A percentile compares a stretch with the other conserved stretches of the same genome.
Conservation (phyloP, 495 filamentous ascomycete species). For the Entonaema liquescens region DNA sequence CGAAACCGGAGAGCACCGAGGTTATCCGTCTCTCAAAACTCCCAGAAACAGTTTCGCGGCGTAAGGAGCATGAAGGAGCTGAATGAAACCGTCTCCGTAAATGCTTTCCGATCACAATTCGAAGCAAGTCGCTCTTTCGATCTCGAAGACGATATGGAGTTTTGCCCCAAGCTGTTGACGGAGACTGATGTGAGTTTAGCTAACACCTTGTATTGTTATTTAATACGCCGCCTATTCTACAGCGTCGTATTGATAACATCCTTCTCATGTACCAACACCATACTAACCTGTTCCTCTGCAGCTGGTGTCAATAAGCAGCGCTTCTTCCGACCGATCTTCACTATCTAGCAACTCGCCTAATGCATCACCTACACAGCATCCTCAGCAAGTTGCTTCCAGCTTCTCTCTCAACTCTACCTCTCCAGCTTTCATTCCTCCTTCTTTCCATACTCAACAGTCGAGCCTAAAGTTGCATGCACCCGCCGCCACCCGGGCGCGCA, state of each 20-base stretch:
- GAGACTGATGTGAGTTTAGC: conserved; percentile 88
- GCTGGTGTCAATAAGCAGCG: conserved; percentile 85
- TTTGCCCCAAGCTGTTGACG: conserved; percentile 92
- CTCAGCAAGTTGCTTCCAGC: conserved; percentile 75
- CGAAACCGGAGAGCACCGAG: conserved; percentile 89
- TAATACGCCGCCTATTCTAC: conserved; percentile 24
- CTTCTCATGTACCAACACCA: not conserved
- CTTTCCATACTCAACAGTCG: conserved; percentile 59
- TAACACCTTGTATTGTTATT: not conserved
- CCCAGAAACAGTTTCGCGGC: conserved; percentile 84
- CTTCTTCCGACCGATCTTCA: conserved; percentile 92
- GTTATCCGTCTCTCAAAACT: conserved; percentile 78
- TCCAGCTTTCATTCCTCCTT: conserved; percentile 71
- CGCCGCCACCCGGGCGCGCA: conserved; percentile 84
- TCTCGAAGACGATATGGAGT: conserved; percentile 95
- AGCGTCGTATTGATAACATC: conserved; percentile 14
- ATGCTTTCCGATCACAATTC: conserved; percentile 82
- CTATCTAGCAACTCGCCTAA: conserved; percentile 94
- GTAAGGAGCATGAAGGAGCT: conserved; percentile 89
- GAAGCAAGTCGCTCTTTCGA: conserved; percentile 96
- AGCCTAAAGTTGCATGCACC: conserved; percentile 86
- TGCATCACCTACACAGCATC: conserved; percentile 76
- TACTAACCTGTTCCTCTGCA: conserved; percentile 51
- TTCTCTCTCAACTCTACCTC: conserved; percentile 83
- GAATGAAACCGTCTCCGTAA: conserved; percentile 76